Evolutionary conservation across 2,329 filamentous ascomycete genomes (phyloP), one percentile per base, ranked within the genome.

Genomic region (Exophiala viscosa): DNA sequence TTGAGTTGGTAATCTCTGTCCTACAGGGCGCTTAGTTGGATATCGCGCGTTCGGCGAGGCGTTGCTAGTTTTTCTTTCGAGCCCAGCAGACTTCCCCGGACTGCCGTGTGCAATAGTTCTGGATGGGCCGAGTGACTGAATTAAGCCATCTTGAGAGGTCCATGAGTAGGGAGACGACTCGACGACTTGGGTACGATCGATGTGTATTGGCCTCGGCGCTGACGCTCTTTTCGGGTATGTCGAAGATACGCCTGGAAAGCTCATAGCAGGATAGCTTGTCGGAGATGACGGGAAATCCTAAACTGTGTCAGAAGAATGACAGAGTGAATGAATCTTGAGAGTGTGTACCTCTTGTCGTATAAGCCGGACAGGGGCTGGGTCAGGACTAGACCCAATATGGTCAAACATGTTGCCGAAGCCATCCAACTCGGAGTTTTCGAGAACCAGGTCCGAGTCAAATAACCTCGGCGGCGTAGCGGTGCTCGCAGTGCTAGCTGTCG

Each of bases 371-470:
- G 52, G 40, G 14, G 15, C 41, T 17, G 52, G 34, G 46, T 52
- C 53, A 44, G 58, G 61, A 38, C 61, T 67, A 57, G 67, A 70
- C 23, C 69, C 73, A 48, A 77, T 64, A 51, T 67, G 66, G 36
- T 74, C 73, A 64, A 82, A 81, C 71, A 82, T 76, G 60, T 75
- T 74, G 7, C 72, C 74, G 55, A 80, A 80, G 36, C 70, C 70
- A 57, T 72, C 68, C 13, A 65, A 54, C 42, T 71, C 71, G n/a
- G 67, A 65, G 35, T 65, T 63, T 13, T 67, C 70, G 28, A 76
- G 62, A 36, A 69, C 66, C 18, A 76, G 63, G 44, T 73, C 68
- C 1, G 69, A 67, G 47, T 80, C 76, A 10, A 70, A 62, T 13
- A 81, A 65, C 57, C 75, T 77, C 7, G 78, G 78, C 4, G 79